Percentiles rank a stretch among this genome's conserved stretches.
Evolutionary conservation across 192 early-diverging fungal genomes (phyloP).

Genomic region (Coemansia sp.): DNA sequence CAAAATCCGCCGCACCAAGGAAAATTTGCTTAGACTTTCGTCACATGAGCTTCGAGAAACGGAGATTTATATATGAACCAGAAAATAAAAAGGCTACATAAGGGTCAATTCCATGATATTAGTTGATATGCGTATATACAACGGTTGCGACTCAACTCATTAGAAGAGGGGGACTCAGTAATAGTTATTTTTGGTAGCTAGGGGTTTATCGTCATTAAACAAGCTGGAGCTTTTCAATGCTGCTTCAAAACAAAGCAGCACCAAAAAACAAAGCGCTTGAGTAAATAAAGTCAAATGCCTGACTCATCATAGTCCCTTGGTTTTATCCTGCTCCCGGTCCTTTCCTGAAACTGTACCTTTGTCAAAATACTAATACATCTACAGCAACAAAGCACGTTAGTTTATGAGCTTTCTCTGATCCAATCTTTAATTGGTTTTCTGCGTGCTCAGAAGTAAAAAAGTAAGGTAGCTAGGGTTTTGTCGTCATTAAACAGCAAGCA

Average conservation of each 20-base stretch:
- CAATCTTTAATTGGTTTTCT: not conserved
- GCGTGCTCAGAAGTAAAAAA: not conserved
- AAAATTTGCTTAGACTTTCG: too few species aligned
- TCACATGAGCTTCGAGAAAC: too few species aligned
- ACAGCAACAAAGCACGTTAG: too few species aligned
- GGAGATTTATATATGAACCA: too few species aligned
- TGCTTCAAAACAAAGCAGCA: conserved; percentile 7
- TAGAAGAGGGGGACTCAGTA: not conserved
- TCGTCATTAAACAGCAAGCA: conserved; percentile 5
- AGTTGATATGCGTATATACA: too few species aligned
- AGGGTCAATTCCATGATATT: too few species aligned
- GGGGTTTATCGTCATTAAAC: conserved; percentile 3
- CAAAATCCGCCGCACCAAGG: too few species aligned
- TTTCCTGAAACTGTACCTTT: too few species aligned
- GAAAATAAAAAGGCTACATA: too few species aligned
- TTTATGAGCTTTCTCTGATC: not conserved
- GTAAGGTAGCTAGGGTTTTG: conserved; percentile 6
- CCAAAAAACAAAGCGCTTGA: not conserved
- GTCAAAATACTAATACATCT: too few species aligned
- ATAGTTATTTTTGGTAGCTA: conserved; percentile 5
- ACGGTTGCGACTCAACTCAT: too few species aligned
- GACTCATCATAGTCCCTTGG: conserved; percentile 1
- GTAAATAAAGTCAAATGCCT: conserved; percentile 13
- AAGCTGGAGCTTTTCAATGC: not conserved
- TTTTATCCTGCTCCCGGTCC: too few species aligned